Evolutionary conservation across 2,329 filamentous ascomycete genomes (phyloP).

Genomic region (Fusarium sp.): DNA sequence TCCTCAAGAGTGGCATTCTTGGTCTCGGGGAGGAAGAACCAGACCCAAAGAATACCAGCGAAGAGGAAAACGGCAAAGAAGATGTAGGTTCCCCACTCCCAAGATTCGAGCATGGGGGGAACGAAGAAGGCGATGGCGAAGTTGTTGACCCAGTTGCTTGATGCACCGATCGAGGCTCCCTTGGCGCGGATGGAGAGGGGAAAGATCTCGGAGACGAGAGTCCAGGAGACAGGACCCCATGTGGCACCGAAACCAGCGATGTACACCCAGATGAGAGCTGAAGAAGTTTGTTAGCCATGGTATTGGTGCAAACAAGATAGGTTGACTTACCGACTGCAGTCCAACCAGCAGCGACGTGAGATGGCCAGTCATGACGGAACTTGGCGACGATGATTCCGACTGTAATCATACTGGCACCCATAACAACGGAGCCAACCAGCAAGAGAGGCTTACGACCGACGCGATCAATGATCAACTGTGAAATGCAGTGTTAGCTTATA

Average conservation of each 20-base stretch:
- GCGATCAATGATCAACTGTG: constrained; percentile 57
- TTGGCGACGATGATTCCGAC: constrained; percentile 41
- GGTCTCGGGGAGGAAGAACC: constrained; percentile 67
- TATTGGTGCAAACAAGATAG: rapidly evolving
- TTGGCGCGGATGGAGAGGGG: constrained; percentile 60
- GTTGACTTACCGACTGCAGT: constrained; percentile 47
- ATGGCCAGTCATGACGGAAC: constrained; percentile 44
- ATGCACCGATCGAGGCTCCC: constrained; percentile 58
- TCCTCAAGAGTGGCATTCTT: constrained; percentile 67
- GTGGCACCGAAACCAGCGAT: constrained; percentile 63
- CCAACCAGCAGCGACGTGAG: constrained; percentile 56
- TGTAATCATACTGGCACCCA: constrained; percentile 47
- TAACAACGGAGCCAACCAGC: constrained; percentile 55
- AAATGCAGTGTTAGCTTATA: too few species aligned
- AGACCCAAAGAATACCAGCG: constrained; percentile 62
- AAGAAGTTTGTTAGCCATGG: rapidly evolving
- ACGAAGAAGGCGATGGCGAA: constrained; percentile 63
- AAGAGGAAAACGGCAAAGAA: constrained; percentile 68
- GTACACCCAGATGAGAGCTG: constrained; percentile 59
- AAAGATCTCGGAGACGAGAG: constrained; percentile 63
- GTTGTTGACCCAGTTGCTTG: constrained; percentile 61
- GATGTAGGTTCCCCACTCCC: constrained; percentile 67
- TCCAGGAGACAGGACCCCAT: constrained; percentile 63
- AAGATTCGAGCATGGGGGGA: constrained; percentile 54
- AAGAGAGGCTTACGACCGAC: constrained; percentile 58